Base-by-base conservation (phyloP, 352 stramenopile species). In the Pythium apleroticum region DNA sequence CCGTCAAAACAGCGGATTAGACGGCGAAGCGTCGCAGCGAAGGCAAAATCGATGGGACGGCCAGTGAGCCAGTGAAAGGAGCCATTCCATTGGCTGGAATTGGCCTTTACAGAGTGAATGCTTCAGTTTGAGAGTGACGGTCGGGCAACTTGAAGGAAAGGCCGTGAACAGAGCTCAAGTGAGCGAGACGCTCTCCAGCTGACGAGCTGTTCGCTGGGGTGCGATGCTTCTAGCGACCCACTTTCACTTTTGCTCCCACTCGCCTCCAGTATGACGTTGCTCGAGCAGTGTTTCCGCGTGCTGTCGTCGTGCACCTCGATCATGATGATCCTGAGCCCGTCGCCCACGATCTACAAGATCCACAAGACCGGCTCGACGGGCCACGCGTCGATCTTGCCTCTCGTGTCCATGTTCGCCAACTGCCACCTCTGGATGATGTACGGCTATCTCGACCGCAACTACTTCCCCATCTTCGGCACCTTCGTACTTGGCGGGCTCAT, bases 331-430 rank as follows among this genome's bases (percentile, higher is more conserved):
- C 55, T 78, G 11, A 86, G 77, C n/a, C 73, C 73, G 22, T 66
- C 70, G 22, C 66, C 74, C 24, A 56, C 72, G 0, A 69, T 86
- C 30, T 68, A 69, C 22, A 61, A 62, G 0, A 73, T 81, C 54
- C 57, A 73, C 61, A 73, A 78, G 61, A 71, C 30, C 53, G 37
- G 75, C 48, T 54, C 70, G 24, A 71, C 71, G 4, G 78, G 75
- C 12, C 68, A 71, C 63, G 75, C 68, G 39, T 80, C 78, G 20
- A 75, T 87, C 43, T 71, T 80, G 22, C 76, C 78, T 12, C 66
- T 86, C 17, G 71, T 78, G 45, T 64, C 74, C 25, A 66, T 83
- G 31, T 71, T 87, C 35, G 59, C 60, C 60, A 83, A 83, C 71
- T 78, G 72, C 66, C 63, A 77, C 60, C 46, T 76, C 12, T 83